Base-by-base conservation (phyloP, 106 monocot species). In the Phalaenopsis aphrodite region DNA sequence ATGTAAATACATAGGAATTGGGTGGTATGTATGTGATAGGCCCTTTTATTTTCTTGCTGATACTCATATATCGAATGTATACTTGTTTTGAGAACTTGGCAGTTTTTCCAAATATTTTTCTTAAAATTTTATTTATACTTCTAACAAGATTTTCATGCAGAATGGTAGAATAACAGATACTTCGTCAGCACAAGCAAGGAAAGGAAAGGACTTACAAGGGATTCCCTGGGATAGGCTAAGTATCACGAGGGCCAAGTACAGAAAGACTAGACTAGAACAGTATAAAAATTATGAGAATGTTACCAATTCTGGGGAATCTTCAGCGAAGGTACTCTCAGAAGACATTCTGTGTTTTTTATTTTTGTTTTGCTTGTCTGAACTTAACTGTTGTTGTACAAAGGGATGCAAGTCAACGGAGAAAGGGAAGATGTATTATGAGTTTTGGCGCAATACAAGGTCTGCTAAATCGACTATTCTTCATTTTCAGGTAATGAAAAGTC, bases 231-330 rank as follows among this genome's bases (percentile, higher is more conserved):
- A 87, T 41, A 87, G 77, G 38, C 57, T 91, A 55, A 82, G 83
- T 80, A 75, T 88, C 67, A 88, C 88, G 3, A 86, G 91, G 82
- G 43, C 87, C 6, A 83, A 81, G 42, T 91, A 91, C 79, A 83
- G 91, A 69, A 75, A 82, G 52, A 87, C 87, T 46, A 74, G 91
- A 23, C 9, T 91, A 45, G 85, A 85, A 67, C 87, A 88, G 49
- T 91, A 91, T 56, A 91, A 88, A 55, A 91, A 91, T 78, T 91
- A 88, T 79, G 91, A 91, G 79, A 91, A 91, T 77, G 77, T 91
- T 77, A 36, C 71, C 83, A 78, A 72, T 77, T 91, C 91, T 65
- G 91, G 91, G 9, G 87, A 71, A 87, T n/a, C 81, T 55, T 7
- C 43, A 77, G 23, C 80, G 84, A 71, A 84, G 86, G 91, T 88